Evolutionary conservation across 441 rosid species (phyloP).

Genomic region (Monsonia emarginata): DNA sequence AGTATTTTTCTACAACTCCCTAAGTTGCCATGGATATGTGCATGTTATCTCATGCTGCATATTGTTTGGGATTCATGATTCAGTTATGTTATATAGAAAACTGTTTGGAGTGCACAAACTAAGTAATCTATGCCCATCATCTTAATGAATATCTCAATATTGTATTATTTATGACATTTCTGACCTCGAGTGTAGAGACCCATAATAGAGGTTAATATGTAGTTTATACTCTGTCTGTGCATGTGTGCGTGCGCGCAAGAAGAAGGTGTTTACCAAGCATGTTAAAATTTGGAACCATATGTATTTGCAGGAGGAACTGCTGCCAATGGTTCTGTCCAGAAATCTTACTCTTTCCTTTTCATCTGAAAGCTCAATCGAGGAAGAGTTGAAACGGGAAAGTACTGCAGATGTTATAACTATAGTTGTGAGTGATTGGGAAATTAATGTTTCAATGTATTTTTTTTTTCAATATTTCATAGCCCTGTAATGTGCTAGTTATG

Average conservation of each 20-base stretch:
- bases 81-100: neutral
- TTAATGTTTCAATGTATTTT: neutral
- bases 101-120: neutral
- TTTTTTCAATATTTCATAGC: conserved; percentile 14
- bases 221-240: neutral
- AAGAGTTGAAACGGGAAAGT: conserved; percentile 70
- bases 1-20: too few species aligned
- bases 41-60: too few species aligned
- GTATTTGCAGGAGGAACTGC: conserved; percentile 46
- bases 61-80: neutral
- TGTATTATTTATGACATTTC: too few species aligned
- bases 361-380: conserved; percentile 74
- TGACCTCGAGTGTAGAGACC: too few species aligned
- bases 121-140: neutral
- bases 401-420: conserved; percentile 62
- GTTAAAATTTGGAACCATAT: conserved; percentile 5
- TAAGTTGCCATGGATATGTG: too few species aligned
- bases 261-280: neutral
- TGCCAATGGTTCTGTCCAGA: conserved; percentile 45
- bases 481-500: neutral
- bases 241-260: neutral
- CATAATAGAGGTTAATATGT: neutral
- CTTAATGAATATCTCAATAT: neutral
- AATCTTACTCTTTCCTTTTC: conserved; percentile 63
- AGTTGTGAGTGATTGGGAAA: conserved; percentile 29